Base-by-base conservation (phyloP, 176 grass and related monocot species). In the Thinopyrum elongatum region DNA sequence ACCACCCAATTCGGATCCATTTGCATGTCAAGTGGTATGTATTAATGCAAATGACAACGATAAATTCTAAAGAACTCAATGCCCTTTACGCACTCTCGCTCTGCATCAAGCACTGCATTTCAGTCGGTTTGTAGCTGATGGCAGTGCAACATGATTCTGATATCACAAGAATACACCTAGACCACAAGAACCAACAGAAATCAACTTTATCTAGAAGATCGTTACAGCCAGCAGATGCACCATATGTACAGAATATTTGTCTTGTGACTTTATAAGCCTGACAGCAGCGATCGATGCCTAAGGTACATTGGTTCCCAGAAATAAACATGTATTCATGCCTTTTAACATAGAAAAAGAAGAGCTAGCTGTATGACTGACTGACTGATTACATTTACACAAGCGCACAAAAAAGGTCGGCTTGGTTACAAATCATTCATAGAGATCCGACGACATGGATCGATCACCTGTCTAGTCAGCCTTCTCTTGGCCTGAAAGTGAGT, bases 401-500 rank as follows among this genome's bases (percentile, higher is more conserved):
- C 90, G 21, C 90, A 81, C 82, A 84, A 88, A 91, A 91, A 91
- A 91, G 60, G 82, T 81, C 41, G 86, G 90, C 90, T 91, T 82
- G 70, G 77, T 84, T 51, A 81, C 90, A 88, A 85, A 88, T 75
- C 72, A 75, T 72, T 61, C 35, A 19, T 46, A 33, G 60, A 14
- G 5, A 77, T 30, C 73, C 19, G 19, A 53, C 3, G 25, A 77
- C 16, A 11, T 35, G 16, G 80, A 53, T 15, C 47, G 0, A 58
- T 92, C 65, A 89, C 80, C 79, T 89, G n/a, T 89, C 84, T 80
- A 59, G 60, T 92, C 93, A 70, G 71, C 78, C 64, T 88, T 92
- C 16, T 85, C 89, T 88, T 85, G 88, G 66, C 80, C 83, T 80
- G 73, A 76, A 17, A 76, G 73, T 6, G 73, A 53, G 46, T 76